Base-by-base conservation (phyloP, 768 basidiomycete genomes). In the Inosperma sp. region DNA sequence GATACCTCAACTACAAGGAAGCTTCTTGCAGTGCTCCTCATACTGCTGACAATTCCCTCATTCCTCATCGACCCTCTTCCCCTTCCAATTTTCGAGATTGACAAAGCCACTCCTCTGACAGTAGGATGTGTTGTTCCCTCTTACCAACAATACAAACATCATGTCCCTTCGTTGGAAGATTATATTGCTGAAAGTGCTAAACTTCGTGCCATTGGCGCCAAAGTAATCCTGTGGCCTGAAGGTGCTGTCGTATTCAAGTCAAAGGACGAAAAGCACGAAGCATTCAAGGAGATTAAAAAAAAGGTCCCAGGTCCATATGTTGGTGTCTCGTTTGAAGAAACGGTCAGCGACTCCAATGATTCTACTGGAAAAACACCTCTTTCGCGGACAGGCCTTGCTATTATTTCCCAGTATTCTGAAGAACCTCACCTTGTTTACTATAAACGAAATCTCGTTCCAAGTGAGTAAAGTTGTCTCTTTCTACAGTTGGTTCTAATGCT, bases 161-260 rank as follows among this genome's bases (percentile, higher is more conserved):
- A 65, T 26, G 58, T 61, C 5, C 68, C 78, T 3, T 71, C 69
- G 0, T 65, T 92, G 13, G 61, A 80, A 0, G 79, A 84, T 53
- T 92, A 79, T 63, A 73, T 89, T n/a, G 27, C 37, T 0, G 88
- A 86, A 63, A 81, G 76, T 3, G 58, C 59, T 35, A 72, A 60
- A n/a, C 58, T 83, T 49, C 70, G 68, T 7, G 61, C 46, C 5
- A 40, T 55, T 4, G 27, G 45, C 21, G 82, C 85, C 1, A 74
- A 77, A 34, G 61, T 93, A 13, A 59, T 89, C 13, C 68, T 93
- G 1, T 92, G 89, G 88, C 88, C 90, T 0, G 89, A 92, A 65
- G 82, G 83, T 5, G 88, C 88, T 0, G 80, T 92, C 0, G 63
- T 70, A 2, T 93, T 93, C 60, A 69, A 72, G 27, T 77, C 73